Conservation (phyloP, 805 yeast genomes). For the Brettanomyces custersianus region DNA sequence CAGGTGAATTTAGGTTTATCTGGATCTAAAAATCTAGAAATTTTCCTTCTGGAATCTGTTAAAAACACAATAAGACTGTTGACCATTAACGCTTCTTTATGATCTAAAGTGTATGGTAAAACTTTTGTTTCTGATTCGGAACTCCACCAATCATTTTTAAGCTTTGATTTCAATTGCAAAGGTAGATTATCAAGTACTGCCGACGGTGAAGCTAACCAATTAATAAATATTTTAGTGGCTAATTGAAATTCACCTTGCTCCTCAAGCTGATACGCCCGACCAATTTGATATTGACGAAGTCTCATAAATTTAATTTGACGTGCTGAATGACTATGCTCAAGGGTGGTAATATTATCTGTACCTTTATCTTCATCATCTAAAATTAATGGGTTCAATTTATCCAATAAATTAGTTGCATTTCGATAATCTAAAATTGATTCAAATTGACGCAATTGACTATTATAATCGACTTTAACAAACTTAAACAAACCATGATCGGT, state of each 20-base stretch:
- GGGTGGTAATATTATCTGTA: neutral
- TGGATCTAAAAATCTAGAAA: conserved; percentile 31
- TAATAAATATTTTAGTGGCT: conserved; percentile 38
- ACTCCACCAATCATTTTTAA: neutral
- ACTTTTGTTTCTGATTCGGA: neutral
- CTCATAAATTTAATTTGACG: conserved; percentile 24
- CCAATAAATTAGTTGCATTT: conserved; percentile 37
- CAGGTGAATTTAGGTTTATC: conserved; percentile 29
- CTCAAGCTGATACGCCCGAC: conserved; percentile 26
- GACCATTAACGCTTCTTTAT: conserved; percentile 19
- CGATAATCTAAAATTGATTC: conserved; percentile 22
- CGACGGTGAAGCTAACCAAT: conserved; percentile 53
- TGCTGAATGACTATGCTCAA: conserved; percentile 13
- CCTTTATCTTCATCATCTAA: conserved; percentile 8
- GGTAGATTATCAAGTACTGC: conserved; percentile 42
- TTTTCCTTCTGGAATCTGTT: conserved; percentile 45
- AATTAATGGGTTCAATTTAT: conserved; percentile 21
- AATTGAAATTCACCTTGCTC: conserved; percentile 23
- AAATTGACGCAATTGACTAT: conserved; percentile 26
- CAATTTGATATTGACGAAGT: conserved; percentile 36
- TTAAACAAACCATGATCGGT: conserved; percentile 20
- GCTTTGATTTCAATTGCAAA: conserved; percentile 4
- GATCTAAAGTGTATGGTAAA: neutral
- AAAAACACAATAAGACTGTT: conserved; percentile 35
- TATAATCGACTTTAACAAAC: conserved; percentile 21